Evolutionary conservation across 2,329 filamentous ascomycete genomes (phyloP).

Genomic region (Pyrenophora graminea): DNA sequence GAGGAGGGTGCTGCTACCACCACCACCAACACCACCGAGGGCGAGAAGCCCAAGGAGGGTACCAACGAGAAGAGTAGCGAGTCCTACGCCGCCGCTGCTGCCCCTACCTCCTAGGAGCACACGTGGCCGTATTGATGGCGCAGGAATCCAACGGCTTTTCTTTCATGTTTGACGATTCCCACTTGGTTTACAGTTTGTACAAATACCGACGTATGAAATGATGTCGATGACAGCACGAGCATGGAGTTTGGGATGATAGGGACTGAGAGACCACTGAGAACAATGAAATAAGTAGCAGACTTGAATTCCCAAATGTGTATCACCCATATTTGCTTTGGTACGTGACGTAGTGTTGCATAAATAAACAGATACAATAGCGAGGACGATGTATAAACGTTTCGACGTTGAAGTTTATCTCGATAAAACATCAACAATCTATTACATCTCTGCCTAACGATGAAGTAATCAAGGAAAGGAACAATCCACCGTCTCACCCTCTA

Average conservation of each 20-base stretch:
- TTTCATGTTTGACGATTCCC: constrained; percentile 17
- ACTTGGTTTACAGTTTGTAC: constrained; percentile 18
- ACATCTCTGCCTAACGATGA: background rate
- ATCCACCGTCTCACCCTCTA: background rate
- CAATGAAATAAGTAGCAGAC: constrained; percentile 3
- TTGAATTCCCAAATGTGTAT: background rate
- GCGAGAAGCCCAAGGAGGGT: constrained; percentile 46
- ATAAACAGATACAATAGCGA: too few relatives aligned
- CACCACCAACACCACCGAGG: constrained; percentile 48
- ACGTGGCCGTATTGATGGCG: background rate
- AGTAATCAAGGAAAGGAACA: background rate
- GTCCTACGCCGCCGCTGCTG: constrained; percentile 16
- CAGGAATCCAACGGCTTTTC: background rate
- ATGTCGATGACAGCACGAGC: constrained; percentile 7
- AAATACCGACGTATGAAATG: constrained; percentile 10
- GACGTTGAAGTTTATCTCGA: too few relatives aligned
- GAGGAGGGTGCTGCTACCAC: constrained; percentile 49
- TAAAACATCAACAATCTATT: background rate
- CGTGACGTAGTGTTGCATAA: too few relatives aligned
- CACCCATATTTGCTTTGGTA: too few relatives aligned
- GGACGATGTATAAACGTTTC: too few relatives aligned
- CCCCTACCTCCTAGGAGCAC: constrained; percentile 13
- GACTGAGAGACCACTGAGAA: background rate
- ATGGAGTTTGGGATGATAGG: constrained; percentile 9
- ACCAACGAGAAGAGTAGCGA: constrained; percentile 20